A percentile compares a stretch with the other conserved stretches of the same genome.
phyloP scores from a whole-genome alignment of 371 early-diverging fungal species.

The Mortierella sp. region DNA sequence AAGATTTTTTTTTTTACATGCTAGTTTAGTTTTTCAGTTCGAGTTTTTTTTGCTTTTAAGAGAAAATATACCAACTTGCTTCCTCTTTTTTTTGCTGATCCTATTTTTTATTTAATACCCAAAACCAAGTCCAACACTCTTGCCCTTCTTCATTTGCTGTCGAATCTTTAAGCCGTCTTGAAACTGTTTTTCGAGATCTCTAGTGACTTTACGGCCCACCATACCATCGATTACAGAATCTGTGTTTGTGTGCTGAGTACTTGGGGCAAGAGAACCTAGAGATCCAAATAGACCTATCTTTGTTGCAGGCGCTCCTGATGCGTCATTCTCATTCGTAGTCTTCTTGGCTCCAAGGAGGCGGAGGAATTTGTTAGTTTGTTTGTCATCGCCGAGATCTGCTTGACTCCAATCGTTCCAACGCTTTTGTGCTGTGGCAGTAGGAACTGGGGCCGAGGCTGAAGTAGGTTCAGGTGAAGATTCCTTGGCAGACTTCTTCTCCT shows the following conservation, averaged over 20 bases:
- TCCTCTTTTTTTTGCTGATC: background rate
- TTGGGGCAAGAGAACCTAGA: constrained; percentile 34
- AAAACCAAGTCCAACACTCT: constrained; percentile 60
- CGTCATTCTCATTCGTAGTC: constrained; percentile 6
- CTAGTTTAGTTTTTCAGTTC: too few relatives aligned
- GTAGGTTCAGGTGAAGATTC: constrained; percentile 7
- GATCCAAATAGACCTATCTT: constrained; percentile 31
- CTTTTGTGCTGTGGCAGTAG: constrained; percentile 18
- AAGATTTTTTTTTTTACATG: too few relatives aligned
- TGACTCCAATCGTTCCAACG: constrained; percentile 66
- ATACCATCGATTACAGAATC: constrained; percentile 60
- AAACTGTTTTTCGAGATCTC: constrained; percentile 64
- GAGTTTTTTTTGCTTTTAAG: background rate
- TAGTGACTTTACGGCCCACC: constrained; percentile 52
- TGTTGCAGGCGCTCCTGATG: constrained; percentile 10
- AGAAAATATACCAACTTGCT: background rate
- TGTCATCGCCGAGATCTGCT: constrained; percentile 60
- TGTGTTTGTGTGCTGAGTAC: constrained; percentile 24
- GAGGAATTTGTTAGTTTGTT: constrained; percentile 62
- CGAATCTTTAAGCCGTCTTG: constrained; percentile 59
- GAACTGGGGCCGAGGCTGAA: constrained; percentile 10
- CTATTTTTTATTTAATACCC: constrained; percentile 24
- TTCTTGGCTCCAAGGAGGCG: constrained; percentile 61
- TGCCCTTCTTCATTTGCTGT: constrained; percentile 60
- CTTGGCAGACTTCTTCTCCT: constrained; percentile 3